Conservation (phyloP, 2,329 filamentous ascomycete species). For the Fusarium xyrophilum region DNA sequence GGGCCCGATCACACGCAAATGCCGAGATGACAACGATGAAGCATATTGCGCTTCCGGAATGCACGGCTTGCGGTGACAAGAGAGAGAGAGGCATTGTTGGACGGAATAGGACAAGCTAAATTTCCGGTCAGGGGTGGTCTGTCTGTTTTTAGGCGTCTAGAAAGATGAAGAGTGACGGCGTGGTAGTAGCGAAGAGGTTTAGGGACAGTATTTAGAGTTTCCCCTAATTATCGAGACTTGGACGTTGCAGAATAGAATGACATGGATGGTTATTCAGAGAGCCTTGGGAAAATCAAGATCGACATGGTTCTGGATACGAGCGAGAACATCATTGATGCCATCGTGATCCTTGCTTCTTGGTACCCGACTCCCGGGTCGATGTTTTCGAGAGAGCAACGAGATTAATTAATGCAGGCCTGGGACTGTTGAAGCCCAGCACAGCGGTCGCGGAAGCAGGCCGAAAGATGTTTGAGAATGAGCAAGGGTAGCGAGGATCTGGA, state of each 20-base stretch:
- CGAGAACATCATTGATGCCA: slow-evolving; percentile 10
- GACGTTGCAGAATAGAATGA: neutral
- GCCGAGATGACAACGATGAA: slow-evolving; percentile 17
- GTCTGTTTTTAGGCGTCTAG: neutral
- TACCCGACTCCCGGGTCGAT: neutral
- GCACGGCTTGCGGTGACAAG: neutral
- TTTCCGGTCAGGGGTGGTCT: neutral
- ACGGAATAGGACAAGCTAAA: slow-evolving; percentile 4
- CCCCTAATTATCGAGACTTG: neutral
- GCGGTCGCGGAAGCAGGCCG: slow-evolving; percentile 7
- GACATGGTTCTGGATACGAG: slow-evolving; percentile 1
- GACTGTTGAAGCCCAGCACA: neutral
- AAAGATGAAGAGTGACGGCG: neutral
- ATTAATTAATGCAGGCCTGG: neutral
- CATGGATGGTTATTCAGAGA: neutral
- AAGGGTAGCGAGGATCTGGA: neutral
- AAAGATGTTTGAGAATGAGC: neutral
- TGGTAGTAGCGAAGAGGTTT: neutral
- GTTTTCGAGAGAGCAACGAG: neutral
- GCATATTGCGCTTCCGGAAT: neutral
- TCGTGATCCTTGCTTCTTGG: neutral
- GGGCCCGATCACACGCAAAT: slow-evolving; percentile 23
- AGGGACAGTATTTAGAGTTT: slow-evolving; percentile 12
- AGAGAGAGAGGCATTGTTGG: neutral
- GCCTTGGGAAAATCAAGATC: slow-evolving; percentile 11